Evolutionary conservation across 2,329 filamentous ascomycete genomes (phyloP), one percentile per base, ranked within the genome.

Genomic region (Endoconidiophora polonica): DNA sequence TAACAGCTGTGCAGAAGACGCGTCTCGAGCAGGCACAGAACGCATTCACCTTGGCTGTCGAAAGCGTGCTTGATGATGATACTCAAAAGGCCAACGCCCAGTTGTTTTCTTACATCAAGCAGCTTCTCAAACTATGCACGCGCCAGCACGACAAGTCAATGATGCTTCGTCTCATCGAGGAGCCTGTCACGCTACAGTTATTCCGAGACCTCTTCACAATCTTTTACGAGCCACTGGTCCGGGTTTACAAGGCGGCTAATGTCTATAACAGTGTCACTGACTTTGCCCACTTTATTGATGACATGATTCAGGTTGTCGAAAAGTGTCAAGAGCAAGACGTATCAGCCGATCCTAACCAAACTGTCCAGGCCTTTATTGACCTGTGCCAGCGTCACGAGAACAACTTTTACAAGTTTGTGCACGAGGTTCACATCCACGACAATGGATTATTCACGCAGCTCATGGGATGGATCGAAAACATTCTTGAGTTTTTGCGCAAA

Each of bases 371-470:
- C 14, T 98, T 98, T 61, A 98, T 98, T 60, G 91, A 98, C 61
- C 74, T 98, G 20, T 98, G 91, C 64, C 83, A 86, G 57, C 79
- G 91, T 41, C 91, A 98, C 63, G 86, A 98, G 65, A 79, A 93
- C 62, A 94, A 94, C 66, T 90, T 98, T 62, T 98, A 96, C 74
- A 96, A 94, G 63, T 98, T 98, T 63, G 83, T 98, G 3, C 91
- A 98, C 63, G 91, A 98, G 66, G 90, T 98, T 1, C 91, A 98
- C 61, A 80, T 85, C 5, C 90, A 98, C 59, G 91, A 98, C 62
- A 94, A 98, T 55, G 91, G 91, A 0, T 76, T 98, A 1, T 98
- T 98, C 59, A 88, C 87, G 36, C 85, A 93, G 59, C 74, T 98
- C 47, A 98, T 98, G 91, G 80, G 80, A 23, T 96, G 91, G 91